phyloP scores from a whole-genome alignment of 106 monocot genomes.

The Acanthochlamys bracteata region DNA sequence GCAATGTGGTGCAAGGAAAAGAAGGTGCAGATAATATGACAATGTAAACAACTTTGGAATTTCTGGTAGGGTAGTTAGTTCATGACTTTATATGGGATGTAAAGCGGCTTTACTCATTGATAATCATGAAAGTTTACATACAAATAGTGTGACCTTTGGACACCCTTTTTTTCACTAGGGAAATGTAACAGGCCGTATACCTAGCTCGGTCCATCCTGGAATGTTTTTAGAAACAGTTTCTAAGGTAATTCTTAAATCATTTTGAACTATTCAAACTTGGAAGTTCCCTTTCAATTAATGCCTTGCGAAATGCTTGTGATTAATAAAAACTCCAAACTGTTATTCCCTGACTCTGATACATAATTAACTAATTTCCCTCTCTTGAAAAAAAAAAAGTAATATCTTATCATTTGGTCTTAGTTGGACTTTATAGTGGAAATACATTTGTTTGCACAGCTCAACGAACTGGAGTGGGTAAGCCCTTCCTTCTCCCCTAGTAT shows the following conservation, averaged over 20 bases:
- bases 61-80: slow-evolving; percentile 51
- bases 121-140: not conserved
- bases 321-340: too few species aligned
- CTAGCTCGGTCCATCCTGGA: slow-evolving; percentile 70
- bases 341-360: too few species aligned
- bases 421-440: slow-evolving; percentile 79
- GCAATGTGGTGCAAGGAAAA: slow-evolving; percentile 57
- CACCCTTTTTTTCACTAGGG: slow-evolving; percentile 19
- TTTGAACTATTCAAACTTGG: not conserved
- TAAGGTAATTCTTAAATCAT: slow-evolving; percentile 20
- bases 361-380: too few species aligned
- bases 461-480: slow-evolving; percentile 93
- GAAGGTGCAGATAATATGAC: slow-evolving; percentile 45
- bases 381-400: too few species aligned
- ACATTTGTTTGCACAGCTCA: slow-evolving; percentile 83
- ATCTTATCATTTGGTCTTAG: slow-evolving; percentile 43
- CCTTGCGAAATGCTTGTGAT: too few species aligned
- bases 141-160: not conserved
- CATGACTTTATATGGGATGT: too few species aligned
- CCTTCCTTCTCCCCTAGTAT: not conserved
- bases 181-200: slow-evolving; percentile 49
- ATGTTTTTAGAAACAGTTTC: slow-evolving; percentile 62
- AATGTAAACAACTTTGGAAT: slow-evolving; percentile 29
- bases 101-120: too few species aligned
- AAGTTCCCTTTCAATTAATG: too few species aligned